These are phyloP conservation scores for Pythium inflatum DNA, from an alignment of 352 stramenopile genomes.

Conservation along the genomic window DNA sequence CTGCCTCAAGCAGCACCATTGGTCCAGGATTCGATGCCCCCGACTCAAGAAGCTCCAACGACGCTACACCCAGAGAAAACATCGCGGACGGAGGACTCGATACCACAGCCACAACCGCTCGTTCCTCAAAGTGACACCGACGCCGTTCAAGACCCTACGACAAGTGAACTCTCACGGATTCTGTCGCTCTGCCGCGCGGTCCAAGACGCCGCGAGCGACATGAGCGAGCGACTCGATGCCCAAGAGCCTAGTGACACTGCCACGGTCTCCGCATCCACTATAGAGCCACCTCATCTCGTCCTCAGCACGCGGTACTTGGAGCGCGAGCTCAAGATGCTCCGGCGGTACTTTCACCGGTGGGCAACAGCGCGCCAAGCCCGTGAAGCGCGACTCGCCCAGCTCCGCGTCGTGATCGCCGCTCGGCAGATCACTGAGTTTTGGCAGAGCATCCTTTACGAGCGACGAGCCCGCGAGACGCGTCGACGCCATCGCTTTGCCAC, in stretches of 20 bases:
- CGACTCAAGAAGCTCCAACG: too few species aligned
- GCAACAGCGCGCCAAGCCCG: constrained; percentile 29
- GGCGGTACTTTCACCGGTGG: constrained; percentile 58
- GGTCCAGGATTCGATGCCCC: too few species aligned
- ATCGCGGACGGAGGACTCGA: too few species aligned
- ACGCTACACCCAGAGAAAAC: too few species aligned
- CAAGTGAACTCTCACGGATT: constrained; percentile 32
- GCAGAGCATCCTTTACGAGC: constrained; percentile 14
- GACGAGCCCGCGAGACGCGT: too few species aligned
- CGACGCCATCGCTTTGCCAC: neutral
- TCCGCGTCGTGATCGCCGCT: constrained; percentile 4
- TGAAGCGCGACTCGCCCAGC: neutral
- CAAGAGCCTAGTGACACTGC: neutral
- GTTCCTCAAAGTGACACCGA: too few species aligned
- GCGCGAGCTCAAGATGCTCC: constrained; percentile 69
- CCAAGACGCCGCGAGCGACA: constrained; percentile 49
- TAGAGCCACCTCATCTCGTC: neutral
- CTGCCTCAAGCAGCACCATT: too few species aligned
- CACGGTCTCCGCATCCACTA: too few species aligned
- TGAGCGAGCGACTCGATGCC: constrained; percentile 28
- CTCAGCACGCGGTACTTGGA: constrained; percentile 49
- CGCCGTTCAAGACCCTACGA: neutral
- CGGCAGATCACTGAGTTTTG: too few species aligned
- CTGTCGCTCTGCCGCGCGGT: constrained; percentile 58
- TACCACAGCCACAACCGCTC: too few species aligned